Base-by-base conservation (phyloP, 768 basidiomycete species). In the Kockovaella imperatae region DNA sequence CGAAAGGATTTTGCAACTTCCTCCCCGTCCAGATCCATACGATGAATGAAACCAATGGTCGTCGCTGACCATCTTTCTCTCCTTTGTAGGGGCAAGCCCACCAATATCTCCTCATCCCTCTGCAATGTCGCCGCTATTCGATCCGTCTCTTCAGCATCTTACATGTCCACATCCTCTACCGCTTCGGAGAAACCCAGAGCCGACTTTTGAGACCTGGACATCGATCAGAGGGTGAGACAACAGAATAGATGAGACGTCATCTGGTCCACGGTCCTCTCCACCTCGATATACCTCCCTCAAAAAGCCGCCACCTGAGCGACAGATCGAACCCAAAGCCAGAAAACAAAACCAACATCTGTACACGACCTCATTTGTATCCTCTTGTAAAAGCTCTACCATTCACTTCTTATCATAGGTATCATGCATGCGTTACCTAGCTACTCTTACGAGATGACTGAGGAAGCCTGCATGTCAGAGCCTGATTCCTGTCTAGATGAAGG, bases 151-250 rank as follows among this genome's bases (percentile, higher is more conserved):
- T 24, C 51, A 5, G 34, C 29, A 32, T 52, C 57, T 11, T 15
- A 35, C 24, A 42, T 23, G 5, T 40, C 43, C 11, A 18, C 43
- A 24, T 40, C n/a, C n/a, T n/a, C n/a, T n/a, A 38, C 24, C 20
- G 30, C 38, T 18, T 35, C 21, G 38, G 36, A 42, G 35, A 63
- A 64, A 42, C 48, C 62, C 15, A 59, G 63, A 43, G 42, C 57
- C 36, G 65, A 67, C 40, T 60, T 67, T 49, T 67, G 49, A 32
- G 14, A 13, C n/a, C 6, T 15, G 29, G 26, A 25, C 45, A 36
- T 58, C 51, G 17, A 72, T 45, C 15, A 81, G 81, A 50, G 85
- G 79, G 29, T 76, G 75, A 5, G 79, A 60, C 53, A 87, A 80
- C 39, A 85, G 76, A 2, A 76, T 68, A 23, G 81, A 11, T 39